A percentile compares a stretch with the other conserved stretches of the same genome.
These are phyloP conservation scores for Camellia sinensis DNA, from an alignment of 148 eudicot species.

Conservation along the genomic window DNA sequence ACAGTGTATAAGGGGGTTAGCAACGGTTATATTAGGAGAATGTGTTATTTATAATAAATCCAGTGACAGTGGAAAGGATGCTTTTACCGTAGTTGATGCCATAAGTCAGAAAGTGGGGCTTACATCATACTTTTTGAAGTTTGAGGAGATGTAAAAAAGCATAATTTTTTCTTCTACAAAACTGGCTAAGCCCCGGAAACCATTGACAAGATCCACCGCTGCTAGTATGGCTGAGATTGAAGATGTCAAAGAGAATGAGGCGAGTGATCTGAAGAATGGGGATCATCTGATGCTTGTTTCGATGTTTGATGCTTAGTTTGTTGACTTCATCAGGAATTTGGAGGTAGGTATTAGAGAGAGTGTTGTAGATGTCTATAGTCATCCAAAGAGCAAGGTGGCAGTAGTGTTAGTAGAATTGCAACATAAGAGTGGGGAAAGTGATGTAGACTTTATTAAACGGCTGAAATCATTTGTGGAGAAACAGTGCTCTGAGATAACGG, in stretches of 20 bases:
- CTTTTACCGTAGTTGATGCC: constrained; percentile 70
- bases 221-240: constrained; percentile 81
- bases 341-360: constrained; percentile 73
- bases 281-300: constrained; percentile 73
- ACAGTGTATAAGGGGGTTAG: constrained; percentile 69
- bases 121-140: constrained; percentile 70
- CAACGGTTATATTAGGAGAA: constrained; percentile 79
- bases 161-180: constrained; percentile 55
- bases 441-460: constrained; percentile 66
- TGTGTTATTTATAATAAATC: constrained; percentile 70
- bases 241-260: constrained; percentile 53
- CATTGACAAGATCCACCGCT: constrained; percentile 72
- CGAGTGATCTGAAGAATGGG: constrained; percentile 41
- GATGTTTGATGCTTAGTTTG: constrained; percentile 65
- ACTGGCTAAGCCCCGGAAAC: constrained; percentile 47
- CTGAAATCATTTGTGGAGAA: constrained; percentile 76
- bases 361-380: constrained; percentile 73
- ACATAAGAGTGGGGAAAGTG: constrained; percentile 67
- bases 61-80: constrained; percentile 58
- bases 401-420: constrained; percentile 88
- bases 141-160: constrained; percentile 88
- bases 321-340: constrained; percentile 49
- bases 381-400: constrained; percentile 79
- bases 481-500: constrained; percentile 95
- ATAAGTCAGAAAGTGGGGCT: constrained; percentile 89